Evolutionary conservation across 148 eudicot genomes (phyloP), one percentile per base, ranked within the genome.

Genomic region (Chenopodium album): DNA sequence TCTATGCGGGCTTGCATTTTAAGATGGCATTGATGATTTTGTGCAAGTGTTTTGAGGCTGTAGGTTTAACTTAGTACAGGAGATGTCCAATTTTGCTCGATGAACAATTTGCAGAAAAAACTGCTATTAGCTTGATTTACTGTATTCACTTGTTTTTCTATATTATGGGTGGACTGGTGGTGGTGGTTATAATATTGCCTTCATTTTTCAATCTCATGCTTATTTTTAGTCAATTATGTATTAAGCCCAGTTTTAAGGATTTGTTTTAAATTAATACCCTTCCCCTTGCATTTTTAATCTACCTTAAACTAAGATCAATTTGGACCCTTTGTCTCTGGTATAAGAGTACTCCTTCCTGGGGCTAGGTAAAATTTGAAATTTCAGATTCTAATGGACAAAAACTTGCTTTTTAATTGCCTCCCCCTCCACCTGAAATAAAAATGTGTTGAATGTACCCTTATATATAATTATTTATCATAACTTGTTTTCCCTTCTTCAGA

Each of bases 401-500:
- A 50, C 14, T 65, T 65, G 31, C 13, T 1, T n/a, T n/a, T 65
- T 9, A 26, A 65, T n/a, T 65, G 41, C 17, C 14, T 59, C n/a
- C 32, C 32, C 5, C 59, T 1, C 62, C 34, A 31, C 56, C 29
- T 22, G 14, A 46, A 65, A 26, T 26, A 11, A 69, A 44, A 80
- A 62, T 62, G 50, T 19, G 65, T 28, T 47, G 63, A 14, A 19
- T 48, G 34, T 9, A n/a, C 70, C 44, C 4, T 76, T 71, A 41
- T n/a, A 31, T 31, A 31, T 31, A 31, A 31, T 31, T 31, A 28
- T 68, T 44, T 23, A 71, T 81, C 31, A 65, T 17, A 17, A 62
- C 47, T 10, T 47, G 23, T 52, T 82, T 87, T 73, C 37, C 17
- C 84, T 37, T 76, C 47, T 82, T 37, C 94, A 97, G 99, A 90